phyloP scores from a whole-genome alignment of 2,329 filamentous ascomycete species.

The Aspergillus aculeatinus region DNA sequence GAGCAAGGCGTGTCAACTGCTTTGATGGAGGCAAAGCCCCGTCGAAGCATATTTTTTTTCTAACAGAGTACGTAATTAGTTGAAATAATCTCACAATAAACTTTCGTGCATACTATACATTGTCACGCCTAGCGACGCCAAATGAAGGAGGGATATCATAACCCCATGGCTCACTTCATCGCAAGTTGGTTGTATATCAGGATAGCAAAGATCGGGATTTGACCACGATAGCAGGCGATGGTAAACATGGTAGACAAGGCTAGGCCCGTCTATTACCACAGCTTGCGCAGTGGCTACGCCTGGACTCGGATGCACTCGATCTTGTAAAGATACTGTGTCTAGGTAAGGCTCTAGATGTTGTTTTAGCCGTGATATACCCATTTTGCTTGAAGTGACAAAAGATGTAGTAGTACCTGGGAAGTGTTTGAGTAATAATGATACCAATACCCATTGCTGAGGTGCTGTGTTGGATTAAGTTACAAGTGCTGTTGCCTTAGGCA shows the following conservation, averaged over 20 bases:
- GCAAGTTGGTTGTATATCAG: constrained; percentile 61
- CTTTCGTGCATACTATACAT: constrained; percentile 65
- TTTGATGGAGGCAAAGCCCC: constrained; percentile 73
- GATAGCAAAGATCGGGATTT: constrained; percentile 43
- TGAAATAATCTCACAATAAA: constrained; percentile 10
- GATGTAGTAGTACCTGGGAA: no score
- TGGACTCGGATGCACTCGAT: background rate
- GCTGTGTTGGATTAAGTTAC: no score
- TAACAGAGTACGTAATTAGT: constrained; percentile 32
- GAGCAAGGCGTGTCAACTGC: constrained; percentile 57
- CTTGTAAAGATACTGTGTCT: constrained; percentile 25
- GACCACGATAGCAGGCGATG: constrained; percentile 52
- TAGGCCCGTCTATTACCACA: constrained; percentile 72
- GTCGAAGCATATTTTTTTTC: constrained; percentile 78
- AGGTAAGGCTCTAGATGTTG: constrained; percentile 33
- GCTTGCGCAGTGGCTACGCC: constrained; percentile 22
- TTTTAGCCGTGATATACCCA: constrained; percentile 38
- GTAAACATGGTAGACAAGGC: constrained; percentile 72
- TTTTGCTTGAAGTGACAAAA: constrained; percentile 2
- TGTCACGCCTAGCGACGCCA: constrained; percentile 56
- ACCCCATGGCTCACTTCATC: constrained; percentile 59
- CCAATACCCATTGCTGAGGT: no score
- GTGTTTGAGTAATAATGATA: no score
- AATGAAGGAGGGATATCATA: constrained; percentile 61
- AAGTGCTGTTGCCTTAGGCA: no score